Base-by-base conservation (phyloP, 1,139 yeast genomes). In the Geotrichum klebahnii region DNA sequence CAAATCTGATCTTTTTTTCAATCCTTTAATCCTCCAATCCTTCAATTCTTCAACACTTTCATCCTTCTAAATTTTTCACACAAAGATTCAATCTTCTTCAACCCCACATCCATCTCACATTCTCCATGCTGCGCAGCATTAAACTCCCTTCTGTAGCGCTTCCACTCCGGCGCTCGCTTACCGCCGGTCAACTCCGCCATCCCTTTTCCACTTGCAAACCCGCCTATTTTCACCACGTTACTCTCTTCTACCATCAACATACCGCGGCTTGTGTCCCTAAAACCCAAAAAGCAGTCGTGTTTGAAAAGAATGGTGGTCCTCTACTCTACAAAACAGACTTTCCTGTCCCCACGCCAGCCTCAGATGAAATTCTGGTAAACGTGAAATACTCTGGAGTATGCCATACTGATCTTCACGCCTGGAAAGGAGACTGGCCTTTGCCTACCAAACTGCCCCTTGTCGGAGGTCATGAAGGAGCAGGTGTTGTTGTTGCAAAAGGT, bases 391-490 rank as follows among this genome's bases (percentile, higher is more conserved):
- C 84, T 23, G 84, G 84, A 63, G 84, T 80, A 43, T 80, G 84
- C 67, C 85, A 79, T 69, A 79, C 83, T 40, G 85, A 80, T 62
- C 73, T 81, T 66, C 86, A 81, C 68, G 84, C 84, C 57, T 80
- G 83, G 83, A 77, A 80, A 66, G 85, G 84, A 57, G 87, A 81
- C 68, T 81, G 84, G 84, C 84, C 84, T 53, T 67, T 80, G 60
- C 72, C 71, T 50, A 77, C 81, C 58, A 82, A 82, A 68, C 73
- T 79, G 56, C 88, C 88, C 20, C 71, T 81, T 59, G 86, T 82
- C 48, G 89, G 88, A 57, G 94, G 94, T 63, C 94, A 84, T 74
- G 94, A 84, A 71, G 92, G 92, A 71, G 89, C 90, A 33, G 94
- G 94, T 69, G 79, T 79, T 34, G 92, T 84, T 57, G 90, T 83